Conservation (phyloP, 2,329 filamentous ascomycete genomes). For the Macrophomina tecta region DNA sequence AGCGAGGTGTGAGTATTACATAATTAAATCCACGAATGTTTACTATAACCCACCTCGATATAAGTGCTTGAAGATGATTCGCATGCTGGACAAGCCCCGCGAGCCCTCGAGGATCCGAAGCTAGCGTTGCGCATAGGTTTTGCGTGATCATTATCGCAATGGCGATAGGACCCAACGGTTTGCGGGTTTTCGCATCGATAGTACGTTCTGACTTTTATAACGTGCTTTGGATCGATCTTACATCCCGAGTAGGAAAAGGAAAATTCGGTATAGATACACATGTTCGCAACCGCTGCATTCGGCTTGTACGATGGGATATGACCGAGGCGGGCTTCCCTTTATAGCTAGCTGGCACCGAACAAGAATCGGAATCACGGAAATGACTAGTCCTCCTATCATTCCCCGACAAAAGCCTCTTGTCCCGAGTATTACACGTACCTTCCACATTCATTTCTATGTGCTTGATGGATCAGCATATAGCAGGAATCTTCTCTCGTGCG, state of each 20-base stretch:
- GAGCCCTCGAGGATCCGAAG: not conserved
- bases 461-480: not conserved
- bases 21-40: not conserved
- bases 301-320: not conserved
- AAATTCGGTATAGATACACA: not conserved
- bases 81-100: conserved; percentile 3
- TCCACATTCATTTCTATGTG: not conserved
- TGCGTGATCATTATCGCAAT: conserved; percentile 2
- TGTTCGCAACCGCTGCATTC: not conserved
- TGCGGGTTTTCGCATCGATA: conserved; percentile 4
- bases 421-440: not conserved
- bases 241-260: not conserved
- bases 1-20: not conserved
- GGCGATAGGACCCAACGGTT: not conserved
- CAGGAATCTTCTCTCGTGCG: no score
- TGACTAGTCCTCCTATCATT: not conserved
- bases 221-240: not conserved
- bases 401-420: not conserved
- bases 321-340: not conserved
- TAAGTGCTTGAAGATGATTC: not conserved
- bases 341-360: not conserved
- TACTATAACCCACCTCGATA: not conserved
- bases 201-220: not conserved
- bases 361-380: not conserved
- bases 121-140: not conserved